Percentiles rank a stretch among this genome's conserved stretches.
Evolutionary conservation across 2,329 filamentous ascomycete species (phyloP).

Genomic region (Saccharata proteae): DNA sequence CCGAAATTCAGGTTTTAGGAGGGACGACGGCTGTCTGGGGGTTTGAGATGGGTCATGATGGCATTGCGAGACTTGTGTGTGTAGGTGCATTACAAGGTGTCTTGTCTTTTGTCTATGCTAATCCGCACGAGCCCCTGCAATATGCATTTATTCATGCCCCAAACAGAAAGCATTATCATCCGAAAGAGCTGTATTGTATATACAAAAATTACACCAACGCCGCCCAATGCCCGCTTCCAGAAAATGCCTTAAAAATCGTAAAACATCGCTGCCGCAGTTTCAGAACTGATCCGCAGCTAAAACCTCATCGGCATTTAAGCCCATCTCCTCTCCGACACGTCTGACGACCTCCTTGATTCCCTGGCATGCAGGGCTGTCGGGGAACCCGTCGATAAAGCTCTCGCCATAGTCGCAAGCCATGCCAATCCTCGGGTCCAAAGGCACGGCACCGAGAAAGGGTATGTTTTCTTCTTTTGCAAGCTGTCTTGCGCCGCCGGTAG

Average conservation of each 20-base stretch:
- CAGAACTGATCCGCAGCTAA: conserved; percentile 11
- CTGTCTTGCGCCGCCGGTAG: conserved; percentile 72
- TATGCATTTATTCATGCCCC: too few relatives aligned
- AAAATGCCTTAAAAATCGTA: background rate
- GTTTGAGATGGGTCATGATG: too few relatives aligned
- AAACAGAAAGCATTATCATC: too few relatives aligned
- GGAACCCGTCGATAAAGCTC: conserved; percentile 90
- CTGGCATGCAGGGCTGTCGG: conserved; percentile 79
- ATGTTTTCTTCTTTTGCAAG: conserved; percentile 79
- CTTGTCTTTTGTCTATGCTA: too few relatives aligned
- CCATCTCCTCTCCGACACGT: conserved; percentile 44
- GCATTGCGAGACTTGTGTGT: too few relatives aligned
- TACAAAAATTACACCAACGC: too few relatives aligned
- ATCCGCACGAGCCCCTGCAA: too few relatives aligned
- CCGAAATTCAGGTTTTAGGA: conserved; percentile 88
- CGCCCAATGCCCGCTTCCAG: background rate
- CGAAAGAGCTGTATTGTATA: too few relatives aligned
- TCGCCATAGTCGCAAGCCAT: conserved; percentile 97
- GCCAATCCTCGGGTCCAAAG: conserved; percentile 83
- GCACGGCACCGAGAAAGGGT: conserved; percentile 79
- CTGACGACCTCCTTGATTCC: conserved; percentile 74
- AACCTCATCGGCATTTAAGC: conserved; percentile 18
- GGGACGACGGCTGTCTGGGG: too few relatives aligned
- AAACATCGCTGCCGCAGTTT: background rate
- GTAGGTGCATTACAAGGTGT: too few relatives aligned